Base-by-base conservation (phyloP, 345 rosid genomes). In the Aurinia saxatilis region DNA sequence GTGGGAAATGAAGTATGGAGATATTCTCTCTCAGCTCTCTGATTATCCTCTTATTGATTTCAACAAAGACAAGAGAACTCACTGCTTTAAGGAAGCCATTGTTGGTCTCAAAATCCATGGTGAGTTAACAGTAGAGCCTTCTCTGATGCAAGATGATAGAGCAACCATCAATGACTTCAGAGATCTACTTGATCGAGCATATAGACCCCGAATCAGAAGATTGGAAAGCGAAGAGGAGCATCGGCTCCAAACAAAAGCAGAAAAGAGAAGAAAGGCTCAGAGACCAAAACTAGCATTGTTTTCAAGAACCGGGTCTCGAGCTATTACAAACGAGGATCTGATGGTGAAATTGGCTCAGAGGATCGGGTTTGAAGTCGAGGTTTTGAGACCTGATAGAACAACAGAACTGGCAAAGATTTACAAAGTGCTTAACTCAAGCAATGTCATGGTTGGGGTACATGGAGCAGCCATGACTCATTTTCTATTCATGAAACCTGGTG, bases 391-490 rank as follows among this genome's bases (percentile, higher is more conserved):
- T 15, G 77, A 63, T 14, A 44, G 34, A 58, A 82, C 78, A 4
- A 79, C 87, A 4, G 96, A 89, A 35, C 58, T 89, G 45, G 91
- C 93, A 35, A 86, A 68, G 84, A 82, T 84, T 23, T 89, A 86
- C 49, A 49, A 66, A 23, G 79, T 60, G 18, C 73, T 86, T 11
- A 86, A 86, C 70, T 81, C 96, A 29, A 89, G 95, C 50, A 81
- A 73, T 13, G 91, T 89, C 14, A 81, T 89, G 91, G 71, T 84
- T 19, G 95, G 95, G 8, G 96, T 86, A 39, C 96, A 89, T 42
- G 95, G 96, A 51, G 96, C 96, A 29, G 96, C 96, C 39, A 86
- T 89, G 96, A 86, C 95, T 0, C 96, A 86, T 66, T 86, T 89
- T 42, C 78, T 89, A 7, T 89, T 86, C 72, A 76, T 86, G 89